Conservation (phyloP, 225 moss, liverwort and hornwort species). For the Rhytidiadelphus loreus region DNA sequence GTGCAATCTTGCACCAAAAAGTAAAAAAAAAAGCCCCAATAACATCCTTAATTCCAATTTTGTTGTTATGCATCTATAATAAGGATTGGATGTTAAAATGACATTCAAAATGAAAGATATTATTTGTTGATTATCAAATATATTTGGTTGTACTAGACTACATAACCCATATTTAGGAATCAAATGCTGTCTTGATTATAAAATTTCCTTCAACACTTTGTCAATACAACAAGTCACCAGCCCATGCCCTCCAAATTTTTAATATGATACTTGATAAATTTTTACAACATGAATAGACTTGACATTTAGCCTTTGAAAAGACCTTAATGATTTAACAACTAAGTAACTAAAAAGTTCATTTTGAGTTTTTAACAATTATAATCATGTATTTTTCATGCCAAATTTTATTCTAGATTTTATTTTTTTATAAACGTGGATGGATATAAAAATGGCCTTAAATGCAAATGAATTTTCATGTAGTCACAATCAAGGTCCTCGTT, state of each 20-base stretch:
- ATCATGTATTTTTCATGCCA: background rate
- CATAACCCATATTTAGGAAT: background rate
- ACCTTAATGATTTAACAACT: background rate
- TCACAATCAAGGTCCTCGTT: no score
- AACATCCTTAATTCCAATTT: background rate
- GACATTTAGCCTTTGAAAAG: background rate
- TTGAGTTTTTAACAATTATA: background rate
- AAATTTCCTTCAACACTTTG: accelerated
- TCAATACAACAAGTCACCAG: background rate
- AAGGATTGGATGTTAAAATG: background rate
- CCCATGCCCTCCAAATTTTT: accelerated
- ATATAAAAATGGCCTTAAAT: background rate
- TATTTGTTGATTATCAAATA: background rate
- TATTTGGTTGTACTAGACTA: no score
- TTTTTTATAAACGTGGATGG: accelerated
- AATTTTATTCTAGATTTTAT: background rate
- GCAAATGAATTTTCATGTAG: background rate
- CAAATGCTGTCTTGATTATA: accelerated
- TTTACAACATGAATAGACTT: no score
- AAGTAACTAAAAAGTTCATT: no score
- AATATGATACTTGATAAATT: background rate
- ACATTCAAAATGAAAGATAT: background rate
- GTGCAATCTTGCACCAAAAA: no score
- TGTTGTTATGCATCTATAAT: no score
- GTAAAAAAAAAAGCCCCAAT: no score